Conservation (phyloP, 2,329 filamentous ascomycete species). For the Paracorniculantispora psalliotae region DNA sequence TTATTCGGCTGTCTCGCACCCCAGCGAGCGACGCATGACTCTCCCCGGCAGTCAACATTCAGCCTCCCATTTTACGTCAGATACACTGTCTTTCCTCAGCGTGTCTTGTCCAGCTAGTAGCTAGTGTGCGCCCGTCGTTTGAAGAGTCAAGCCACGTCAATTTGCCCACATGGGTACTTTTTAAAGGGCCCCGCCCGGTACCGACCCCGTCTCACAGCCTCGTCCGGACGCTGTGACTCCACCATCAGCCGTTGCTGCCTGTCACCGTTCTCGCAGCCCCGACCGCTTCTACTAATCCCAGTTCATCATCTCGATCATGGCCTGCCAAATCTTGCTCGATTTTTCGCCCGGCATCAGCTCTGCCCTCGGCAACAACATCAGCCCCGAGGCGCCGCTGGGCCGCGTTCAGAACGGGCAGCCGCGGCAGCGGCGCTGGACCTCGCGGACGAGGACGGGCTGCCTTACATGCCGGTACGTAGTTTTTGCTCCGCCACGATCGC, state of each 20-base stretch:
- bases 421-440: not conserved
- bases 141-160: not conserved
- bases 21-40: no score
- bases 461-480: constrained; percentile 3
- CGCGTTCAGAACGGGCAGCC: not conserved
- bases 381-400: not conserved
- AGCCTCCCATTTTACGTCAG: no score
- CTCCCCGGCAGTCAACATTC: no score
- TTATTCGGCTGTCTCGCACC: no score
- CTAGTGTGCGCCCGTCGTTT: not conserved
- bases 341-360: not conserved
- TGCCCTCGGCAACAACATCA: not conserved
- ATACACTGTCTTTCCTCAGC: no score
- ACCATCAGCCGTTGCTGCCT: not conserved
- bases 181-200: not conserved
- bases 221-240: not conserved
- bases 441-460: not conserved
- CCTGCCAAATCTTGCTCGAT: constrained; percentile 1
- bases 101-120: no score
- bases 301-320: not conserved
- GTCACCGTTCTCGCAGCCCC: not conserved
- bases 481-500: not conserved
- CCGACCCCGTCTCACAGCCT: not conserved
- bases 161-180: not conserved
- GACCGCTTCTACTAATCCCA: not conserved